Evolutionary conservation across 352 stramenopile genomes (phyloP).

Genomic region (Discostella stelligera): DNA sequence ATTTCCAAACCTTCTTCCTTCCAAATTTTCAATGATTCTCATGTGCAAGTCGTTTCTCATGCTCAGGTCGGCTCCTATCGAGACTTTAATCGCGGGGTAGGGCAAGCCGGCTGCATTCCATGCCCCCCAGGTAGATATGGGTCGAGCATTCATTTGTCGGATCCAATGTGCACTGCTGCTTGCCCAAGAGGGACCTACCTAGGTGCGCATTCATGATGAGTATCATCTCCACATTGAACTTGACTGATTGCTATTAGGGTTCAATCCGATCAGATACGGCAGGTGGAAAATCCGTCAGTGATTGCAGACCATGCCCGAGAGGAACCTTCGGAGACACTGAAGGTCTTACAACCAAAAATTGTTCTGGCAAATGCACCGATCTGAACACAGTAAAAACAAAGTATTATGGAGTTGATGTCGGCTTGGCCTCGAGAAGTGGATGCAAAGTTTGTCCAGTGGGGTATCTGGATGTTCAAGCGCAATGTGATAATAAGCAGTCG

Average conservation of each 20-base stretch:
- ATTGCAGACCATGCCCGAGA: constrained; percentile 41
- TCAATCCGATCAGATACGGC: constrained; percentile 14
- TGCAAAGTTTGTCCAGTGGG: constrained; percentile 25
- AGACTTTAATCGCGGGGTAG: constrained; percentile 11
- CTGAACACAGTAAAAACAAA: constrained; percentile 31
- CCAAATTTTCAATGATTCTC: not conserved
- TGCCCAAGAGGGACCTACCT: constrained; percentile 28
- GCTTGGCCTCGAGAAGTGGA: constrained; percentile 18
- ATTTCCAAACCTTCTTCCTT: not conserved
- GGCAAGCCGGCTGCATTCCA: constrained; percentile 23
- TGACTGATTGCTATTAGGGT: not conserved
- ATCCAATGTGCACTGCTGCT: constrained; percentile 14
- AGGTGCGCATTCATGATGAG: constrained; percentile 4
- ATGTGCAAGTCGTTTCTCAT: not conserved
- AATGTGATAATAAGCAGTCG: constrained; percentile 18
- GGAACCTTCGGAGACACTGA: constrained; percentile 34
- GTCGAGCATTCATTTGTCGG: constrained; percentile 15
- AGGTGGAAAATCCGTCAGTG: constrained; percentile 20
- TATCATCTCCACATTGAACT: constrained; percentile 1
- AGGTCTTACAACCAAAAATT: constrained; percentile 28
- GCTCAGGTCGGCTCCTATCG: constrained; percentile 28
- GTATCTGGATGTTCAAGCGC: constrained; percentile 22
- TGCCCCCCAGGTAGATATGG: constrained; percentile 31
- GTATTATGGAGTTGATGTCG: constrained; percentile 31
- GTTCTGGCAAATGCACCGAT: constrained; percentile 31